Evolutionary conservation across 2,329 filamentous ascomycete species (phyloP).

Genomic region (Aspergillus pseudonomiae): DNA sequence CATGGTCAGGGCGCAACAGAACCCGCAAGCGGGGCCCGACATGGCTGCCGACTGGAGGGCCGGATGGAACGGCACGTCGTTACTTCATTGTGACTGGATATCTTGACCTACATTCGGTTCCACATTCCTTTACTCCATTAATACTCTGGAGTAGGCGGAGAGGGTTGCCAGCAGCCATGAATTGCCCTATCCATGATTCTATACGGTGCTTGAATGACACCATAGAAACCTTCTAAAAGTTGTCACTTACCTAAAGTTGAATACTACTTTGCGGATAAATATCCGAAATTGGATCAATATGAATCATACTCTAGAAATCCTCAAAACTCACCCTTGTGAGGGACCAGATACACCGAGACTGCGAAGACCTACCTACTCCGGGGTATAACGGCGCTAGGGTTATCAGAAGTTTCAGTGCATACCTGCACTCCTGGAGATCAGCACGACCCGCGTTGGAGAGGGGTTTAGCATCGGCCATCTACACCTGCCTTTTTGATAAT

Average conservation of each 20-base stretch:
- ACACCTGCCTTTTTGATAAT: constrained; percentile 5
- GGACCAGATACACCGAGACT: background rate
- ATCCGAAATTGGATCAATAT: background rate
- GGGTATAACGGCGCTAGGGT: background rate
- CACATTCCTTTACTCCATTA: background rate
- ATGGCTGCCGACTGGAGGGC: constrained; percentile 3
- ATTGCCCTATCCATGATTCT: background rate
- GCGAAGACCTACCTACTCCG: background rate
- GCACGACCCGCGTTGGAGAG: constrained; percentile 3
- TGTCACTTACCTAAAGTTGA: background rate
- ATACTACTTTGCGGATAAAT: background rate
- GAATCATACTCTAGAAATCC: background rate
- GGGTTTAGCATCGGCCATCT: constrained; percentile 4
- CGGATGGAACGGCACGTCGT: constrained; percentile 14
- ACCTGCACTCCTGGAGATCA: background rate
- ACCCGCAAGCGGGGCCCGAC: background rate
- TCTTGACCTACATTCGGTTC: background rate
- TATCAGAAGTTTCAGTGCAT: background rate
- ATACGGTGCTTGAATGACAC: background rate
- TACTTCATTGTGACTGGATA: background rate
- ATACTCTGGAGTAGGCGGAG: no score
- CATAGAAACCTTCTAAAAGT: background rate
- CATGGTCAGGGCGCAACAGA: background rate
- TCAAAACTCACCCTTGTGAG: background rate
- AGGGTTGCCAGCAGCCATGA: background rate